Base-by-base conservation (phyloP, 768 basidiomycete genomes). In the Peribolospora baueri region DNA sequence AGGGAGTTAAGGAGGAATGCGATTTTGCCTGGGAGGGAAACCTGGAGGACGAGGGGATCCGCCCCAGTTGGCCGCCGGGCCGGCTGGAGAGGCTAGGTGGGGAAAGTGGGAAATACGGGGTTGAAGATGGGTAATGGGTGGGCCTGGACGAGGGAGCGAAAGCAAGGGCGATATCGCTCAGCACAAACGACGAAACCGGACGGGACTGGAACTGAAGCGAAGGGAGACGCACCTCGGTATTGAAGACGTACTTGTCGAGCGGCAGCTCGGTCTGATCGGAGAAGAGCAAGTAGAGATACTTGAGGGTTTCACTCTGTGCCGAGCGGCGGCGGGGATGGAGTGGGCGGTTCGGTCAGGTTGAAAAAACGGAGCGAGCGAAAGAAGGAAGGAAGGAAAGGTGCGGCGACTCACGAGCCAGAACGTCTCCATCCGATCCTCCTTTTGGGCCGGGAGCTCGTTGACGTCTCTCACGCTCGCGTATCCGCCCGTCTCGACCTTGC, bases 371-470 rank as follows among this genome's bases (percentile, higher is more conserved):
- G n/a, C n/a, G n/a, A n/a, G n/a, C n/a, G 54, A 50, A 13, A 37
- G 25, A 2, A 6, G 14, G 0, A 46, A 55, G 36, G 47, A 36
- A 48, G 25, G 11, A 48, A n/a, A 48, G n/a, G 14, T 6, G 13
- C 41, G 37, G 7, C 10, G 48, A 67, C 78, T 46, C 56, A 83
- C 84, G 73, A 93, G 72, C 68, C 88, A 76, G 70, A 90, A 93
- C 9, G 88, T 88, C 69, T 95, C 88, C 88, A 93, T 91, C 66
- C 82, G 80, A 67, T 95, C 86, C 59, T 85, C 80, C 56, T 75
- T 70, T 63, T 71, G 69, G 2, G 71, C 76, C 0, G 81, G 79
- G 7, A 79, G 70, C 57, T 76, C 73, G 66, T 91, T 84, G 7
- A 95, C 90, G 63, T 93, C 84, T 56, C 80, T 67, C 49, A 95